Conservation (phyloP, 371 early-diverging fungal genomes). For the Haplosporangium sp. region DNA sequence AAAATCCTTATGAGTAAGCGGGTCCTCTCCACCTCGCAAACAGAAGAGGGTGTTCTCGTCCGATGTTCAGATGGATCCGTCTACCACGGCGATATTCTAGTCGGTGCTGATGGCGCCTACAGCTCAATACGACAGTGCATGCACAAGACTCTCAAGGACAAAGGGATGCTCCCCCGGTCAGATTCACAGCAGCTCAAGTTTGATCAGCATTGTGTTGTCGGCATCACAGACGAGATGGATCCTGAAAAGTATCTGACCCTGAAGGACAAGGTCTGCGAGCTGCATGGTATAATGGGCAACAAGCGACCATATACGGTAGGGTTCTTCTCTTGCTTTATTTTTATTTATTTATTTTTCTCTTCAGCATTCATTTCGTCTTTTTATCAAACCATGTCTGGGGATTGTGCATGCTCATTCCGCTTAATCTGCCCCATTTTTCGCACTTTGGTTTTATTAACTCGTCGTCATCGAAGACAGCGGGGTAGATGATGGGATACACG, state of each 20-base stretch:
- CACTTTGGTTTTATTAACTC: no score
- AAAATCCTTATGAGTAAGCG: conserved; percentile 43
- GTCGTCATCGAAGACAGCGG: no score
- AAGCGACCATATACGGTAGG: conserved; percentile 47
- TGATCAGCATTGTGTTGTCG: conserved; percentile 50
- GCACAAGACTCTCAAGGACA: conserved; percentile 38
- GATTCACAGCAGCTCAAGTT: conserved; percentile 50
- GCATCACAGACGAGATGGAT: conserved; percentile 39
- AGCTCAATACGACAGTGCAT: conserved; percentile 38
- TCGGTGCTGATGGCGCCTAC: conserved; percentile 50
- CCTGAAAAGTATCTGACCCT: conserved; percentile 31
- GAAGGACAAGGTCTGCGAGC: conserved; percentile 17
- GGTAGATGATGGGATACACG: no score
- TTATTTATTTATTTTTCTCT: not conserved
- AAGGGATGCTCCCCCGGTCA: conserved; percentile 22
- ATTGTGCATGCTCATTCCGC: no score
- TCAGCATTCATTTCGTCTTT: not conserved
- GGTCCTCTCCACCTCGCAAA: conserved; percentile 32
- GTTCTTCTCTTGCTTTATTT: not conserved
- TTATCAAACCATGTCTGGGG: no score
- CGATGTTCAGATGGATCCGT: conserved; percentile 37
- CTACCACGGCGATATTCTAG: conserved; percentile 43
- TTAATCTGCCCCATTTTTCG: no score
- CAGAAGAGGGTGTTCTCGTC: conserved; percentile 24
- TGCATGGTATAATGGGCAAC: conserved; percentile 44